These are phyloP conservation scores for Fusarium subglutinans DNA, from an alignment of 2,329 filamentous ascomycete genomes.

Conservation along the genomic window DNA sequence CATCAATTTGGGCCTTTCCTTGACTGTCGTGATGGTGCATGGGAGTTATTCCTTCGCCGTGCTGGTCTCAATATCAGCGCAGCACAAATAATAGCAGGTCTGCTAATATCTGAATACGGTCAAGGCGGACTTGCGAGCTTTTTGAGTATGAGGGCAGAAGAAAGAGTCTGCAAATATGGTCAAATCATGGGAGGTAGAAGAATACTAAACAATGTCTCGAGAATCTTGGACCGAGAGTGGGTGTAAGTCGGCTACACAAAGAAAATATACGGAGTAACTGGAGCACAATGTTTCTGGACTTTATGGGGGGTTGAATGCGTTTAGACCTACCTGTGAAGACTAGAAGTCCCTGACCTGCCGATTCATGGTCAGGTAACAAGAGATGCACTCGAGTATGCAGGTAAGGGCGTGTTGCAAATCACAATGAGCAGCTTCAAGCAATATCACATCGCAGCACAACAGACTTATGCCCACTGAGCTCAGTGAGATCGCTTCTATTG, in stretches of 20 bases:
- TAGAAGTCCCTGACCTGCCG: neutral
- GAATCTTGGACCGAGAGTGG: conserved; percentile 20
- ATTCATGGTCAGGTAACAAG: neutral
- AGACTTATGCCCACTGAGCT: conserved; percentile 19
- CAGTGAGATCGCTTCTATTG: conserved; percentile 35
- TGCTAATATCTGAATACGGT: conserved; percentile 40
- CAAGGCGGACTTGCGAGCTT: conserved; percentile 45
- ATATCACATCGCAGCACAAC: conserved; percentile 22
- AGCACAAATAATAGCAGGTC: conserved; percentile 46
- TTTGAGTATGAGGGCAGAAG: conserved; percentile 41
- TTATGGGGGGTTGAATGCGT: neutral
- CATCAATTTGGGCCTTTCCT: conserved; percentile 47
- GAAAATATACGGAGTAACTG: neutral
- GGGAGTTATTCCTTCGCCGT: conserved; percentile 49
- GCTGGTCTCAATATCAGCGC: conserved; percentile 51
- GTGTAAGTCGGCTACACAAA: neutral
- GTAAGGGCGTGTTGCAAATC: neutral
- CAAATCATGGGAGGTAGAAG: conserved; percentile 42
- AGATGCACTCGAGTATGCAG: neutral
- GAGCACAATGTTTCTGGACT: neutral
- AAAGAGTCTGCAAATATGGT: conserved; percentile 40
- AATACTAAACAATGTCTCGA: conserved; percentile 30
- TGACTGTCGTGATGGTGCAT: conserved; percentile 53
- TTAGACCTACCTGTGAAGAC: neutral
- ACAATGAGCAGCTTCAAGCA: neutral